Evolutionary conservation across 225 moss, liverwort and hornwort genomes (phyloP).

Genomic region (Neckera pumila): DNA sequence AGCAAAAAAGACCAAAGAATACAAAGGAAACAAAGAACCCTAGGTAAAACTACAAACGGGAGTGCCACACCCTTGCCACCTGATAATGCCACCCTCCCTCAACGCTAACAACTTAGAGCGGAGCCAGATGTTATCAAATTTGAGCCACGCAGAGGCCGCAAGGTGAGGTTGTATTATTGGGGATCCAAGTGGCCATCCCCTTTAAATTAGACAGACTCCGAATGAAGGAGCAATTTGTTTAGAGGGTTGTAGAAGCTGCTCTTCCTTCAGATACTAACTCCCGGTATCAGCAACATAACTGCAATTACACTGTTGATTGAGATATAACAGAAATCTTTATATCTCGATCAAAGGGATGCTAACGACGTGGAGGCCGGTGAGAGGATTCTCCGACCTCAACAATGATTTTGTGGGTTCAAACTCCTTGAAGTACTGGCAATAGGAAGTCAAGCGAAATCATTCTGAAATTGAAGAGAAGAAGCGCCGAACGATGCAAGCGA

Average conservation of each 20-base stretch:
- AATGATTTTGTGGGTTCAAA: constrained; percentile 27
- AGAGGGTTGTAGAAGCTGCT: not conserved
- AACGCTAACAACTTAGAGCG: too few species aligned
- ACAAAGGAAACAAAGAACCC: too few species aligned
- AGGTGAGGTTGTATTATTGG: too few species aligned
- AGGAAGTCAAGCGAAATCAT: not conserved
- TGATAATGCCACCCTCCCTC: too few species aligned
- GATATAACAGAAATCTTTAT: not conserved
- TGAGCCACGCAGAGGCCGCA: too few species aligned
- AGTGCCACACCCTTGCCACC: too few species aligned
- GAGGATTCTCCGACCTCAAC: constrained; percentile 35
- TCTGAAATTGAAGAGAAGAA: not conserved
- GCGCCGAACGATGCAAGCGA: not conserved
- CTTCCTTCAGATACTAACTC: not conserved
- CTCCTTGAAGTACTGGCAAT: constrained; percentile 58
- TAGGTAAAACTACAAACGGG: too few species aligned
- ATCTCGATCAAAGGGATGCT: not conserved
- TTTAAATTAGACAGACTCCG: too few species aligned
- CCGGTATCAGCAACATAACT: not conserved
- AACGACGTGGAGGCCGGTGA: constrained; percentile 8
- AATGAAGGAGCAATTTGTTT: too few species aligned
- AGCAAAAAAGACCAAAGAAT: too few species aligned
- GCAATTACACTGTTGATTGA: not conserved
- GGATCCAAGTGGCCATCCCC: too few species aligned
- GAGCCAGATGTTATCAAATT: too few species aligned